Percentiles rank a stretch among this genome's conserved stretches.
Evolutionary conservation across 2,329 filamentous ascomycete genomes (phyloP).

Genomic region (Epichloe sp.): DNA sequence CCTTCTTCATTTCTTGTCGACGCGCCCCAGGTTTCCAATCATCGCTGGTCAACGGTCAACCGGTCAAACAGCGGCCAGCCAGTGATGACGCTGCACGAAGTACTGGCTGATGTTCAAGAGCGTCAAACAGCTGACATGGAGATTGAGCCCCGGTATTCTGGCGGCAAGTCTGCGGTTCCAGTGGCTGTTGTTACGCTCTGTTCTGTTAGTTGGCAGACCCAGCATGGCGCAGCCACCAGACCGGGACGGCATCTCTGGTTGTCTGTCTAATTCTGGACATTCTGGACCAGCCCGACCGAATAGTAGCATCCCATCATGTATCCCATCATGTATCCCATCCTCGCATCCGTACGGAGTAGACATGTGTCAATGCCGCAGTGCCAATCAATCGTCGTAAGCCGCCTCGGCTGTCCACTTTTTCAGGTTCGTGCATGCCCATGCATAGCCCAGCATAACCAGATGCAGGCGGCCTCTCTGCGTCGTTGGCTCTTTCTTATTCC

Average conservation of each 20-base stretch:
- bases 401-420: slow-evolving; percentile 1
- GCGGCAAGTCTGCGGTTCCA: background rate
- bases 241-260: slow-evolving; percentile 9
- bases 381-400: slow-evolving; percentile 1
- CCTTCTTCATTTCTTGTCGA: background rate
- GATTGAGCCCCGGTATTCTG: background rate
- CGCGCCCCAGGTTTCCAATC: background rate
- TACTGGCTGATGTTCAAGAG: too few species aligned
- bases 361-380: background rate
- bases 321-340: background rate
- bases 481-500: slow-evolving; percentile 1
- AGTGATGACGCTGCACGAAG: background rate
- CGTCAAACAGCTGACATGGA: background rate
- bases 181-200: background rate
- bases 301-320: background rate
- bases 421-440: background rate
- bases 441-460: slow-evolving; percentile 4
- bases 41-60: background rate
- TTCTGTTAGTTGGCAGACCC: background rate
- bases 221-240: slow-evolving; percentile 22
- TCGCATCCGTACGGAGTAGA: background rate
- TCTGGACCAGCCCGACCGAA: slow-evolving; percentile 14
- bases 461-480: slow-evolving; percentile 8
- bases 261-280: slow-evolving; percentile 27
- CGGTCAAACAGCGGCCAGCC: background rate